Evolutionary conservation across 2,329 filamentous ascomycete genomes (phyloP).

Genomic region (Fusarium gaditjirri): DNA sequence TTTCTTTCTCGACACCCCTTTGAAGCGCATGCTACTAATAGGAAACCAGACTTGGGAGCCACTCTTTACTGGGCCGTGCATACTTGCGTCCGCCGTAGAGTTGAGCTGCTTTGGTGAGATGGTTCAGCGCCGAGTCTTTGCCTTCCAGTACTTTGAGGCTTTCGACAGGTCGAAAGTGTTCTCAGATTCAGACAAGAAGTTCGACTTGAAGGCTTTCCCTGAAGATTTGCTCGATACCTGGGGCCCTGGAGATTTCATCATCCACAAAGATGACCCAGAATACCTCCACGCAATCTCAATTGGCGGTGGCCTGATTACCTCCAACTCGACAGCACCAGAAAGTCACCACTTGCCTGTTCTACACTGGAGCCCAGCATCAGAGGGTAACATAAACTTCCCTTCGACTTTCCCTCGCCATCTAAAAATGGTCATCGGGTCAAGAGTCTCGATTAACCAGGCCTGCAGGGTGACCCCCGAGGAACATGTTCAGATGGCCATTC

Average conservation of each 20-base stretch:
- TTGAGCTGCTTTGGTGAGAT: background rate
- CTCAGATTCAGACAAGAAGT: accelerated
- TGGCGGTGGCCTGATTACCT: accelerated
- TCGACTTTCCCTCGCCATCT: accelerated
- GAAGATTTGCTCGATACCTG: accelerated
- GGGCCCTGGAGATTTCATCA: background rate
- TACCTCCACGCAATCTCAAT: background rate
- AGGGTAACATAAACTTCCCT: accelerated
- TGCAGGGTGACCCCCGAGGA: accelerated
- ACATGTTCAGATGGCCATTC: accelerated
- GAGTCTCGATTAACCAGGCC: background rate
- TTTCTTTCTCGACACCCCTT: accelerated
- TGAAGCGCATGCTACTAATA: accelerated
- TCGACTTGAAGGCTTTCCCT: accelerated
- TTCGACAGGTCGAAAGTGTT: accelerated
- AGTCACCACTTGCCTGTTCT: accelerated
- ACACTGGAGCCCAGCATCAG: accelerated
- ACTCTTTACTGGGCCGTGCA: accelerated
- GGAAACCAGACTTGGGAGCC: background rate
- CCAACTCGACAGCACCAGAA: accelerated
- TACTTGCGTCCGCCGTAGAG: accelerated
- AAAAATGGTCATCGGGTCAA: accelerated
- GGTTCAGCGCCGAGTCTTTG: background rate
- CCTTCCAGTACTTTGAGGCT: accelerated
- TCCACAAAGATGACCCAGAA: accelerated